Base-by-base conservation (phyloP, 2,329 filamentous ascomycete genomes). In the Paraphaeosphaeria sporulosa region DNA sequence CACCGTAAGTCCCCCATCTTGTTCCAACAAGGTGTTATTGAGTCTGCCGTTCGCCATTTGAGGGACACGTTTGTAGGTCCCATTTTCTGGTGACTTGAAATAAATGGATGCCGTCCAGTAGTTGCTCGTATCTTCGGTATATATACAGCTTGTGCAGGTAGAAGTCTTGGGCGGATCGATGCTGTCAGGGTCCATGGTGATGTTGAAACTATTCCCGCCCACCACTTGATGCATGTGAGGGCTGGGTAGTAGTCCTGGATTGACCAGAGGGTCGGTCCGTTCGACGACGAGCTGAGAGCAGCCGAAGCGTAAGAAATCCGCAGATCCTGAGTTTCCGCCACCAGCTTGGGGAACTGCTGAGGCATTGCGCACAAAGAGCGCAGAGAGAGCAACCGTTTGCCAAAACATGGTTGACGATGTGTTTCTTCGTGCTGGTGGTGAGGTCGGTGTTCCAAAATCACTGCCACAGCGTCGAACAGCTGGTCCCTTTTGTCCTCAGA, bases 1-100 rank as follows among this genome's bases (percentile, higher is more conserved):
- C 12, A 79, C 68, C 10, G 73, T 76, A 59, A 76, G 71, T 23
- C 77, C 76, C 10, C 76, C 77, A 5, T 75, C 71, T 43, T 73
- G 68, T 8, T 67, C 66, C 12, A 70, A 62, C 17, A 62, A 36
- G 13, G 50, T 59, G 7, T 47, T 52, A 60, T 76, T 73, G 48
- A 78, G 72, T 10, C 73, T 69, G 7, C 71, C 61, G 58, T 80
- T 80, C 25, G 72, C 73, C 51, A 75, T 73, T 9, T 74, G 68
- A 6, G 78, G 79, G 50, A 76, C 69, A 1, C 70, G 65, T 40
- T 71, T 71, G 50, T 66, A 76, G 0, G 65, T 71, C 3, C 72
- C 73, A 59, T 76, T 76, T 12, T 68, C 64, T n/a, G 66, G 66
- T 15, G 73, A 71, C 19, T 64, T 57, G 63, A 76, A 76, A 56